These are phyloP conservation scores for Phytopythium boreale DNA, from an alignment of 352 stramenopile species.

Conservation along the genomic window DNA sequence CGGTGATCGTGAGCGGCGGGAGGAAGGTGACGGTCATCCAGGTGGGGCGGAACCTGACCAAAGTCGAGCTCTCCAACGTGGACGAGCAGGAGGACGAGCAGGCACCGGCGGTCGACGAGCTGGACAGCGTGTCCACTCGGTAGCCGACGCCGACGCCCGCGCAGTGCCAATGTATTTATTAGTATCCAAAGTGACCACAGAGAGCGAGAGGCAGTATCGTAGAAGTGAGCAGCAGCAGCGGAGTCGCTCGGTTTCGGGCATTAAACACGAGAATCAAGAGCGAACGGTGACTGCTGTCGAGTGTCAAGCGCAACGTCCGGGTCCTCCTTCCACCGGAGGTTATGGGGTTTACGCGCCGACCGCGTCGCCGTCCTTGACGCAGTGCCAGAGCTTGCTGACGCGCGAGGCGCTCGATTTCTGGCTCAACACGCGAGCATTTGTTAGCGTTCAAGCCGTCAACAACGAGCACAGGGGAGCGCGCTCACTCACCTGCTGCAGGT, in stretches of 20 bases:
- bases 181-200: neutral
- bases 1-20: conserved; percentile 25
- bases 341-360: neutral
- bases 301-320: neutral
- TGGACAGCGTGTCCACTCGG: neutral
- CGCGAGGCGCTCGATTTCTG: conserved; percentile 7
- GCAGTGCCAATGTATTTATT: conserved; percentile 5
- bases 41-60: conserved; percentile 34
- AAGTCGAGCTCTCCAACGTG: conserved; percentile 26
- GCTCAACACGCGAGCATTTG: neutral
- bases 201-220: neutral
- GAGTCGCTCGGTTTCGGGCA: neutral
- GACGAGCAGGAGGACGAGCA: conserved; percentile 14
- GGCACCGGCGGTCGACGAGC: neutral
- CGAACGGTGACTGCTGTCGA: neutral
- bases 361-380: conserved; percentile 13
- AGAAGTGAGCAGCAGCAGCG: neutral
- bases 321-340: neutral
- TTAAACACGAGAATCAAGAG: neutral
- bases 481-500: conserved; percentile 38
- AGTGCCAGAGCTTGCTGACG: conserved; percentile 24
- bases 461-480: neutral
- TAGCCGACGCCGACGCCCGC: neutral
- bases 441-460: neutral
- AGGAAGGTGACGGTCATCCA: conserved; percentile 51